Base-by-base conservation (phyloP, 495 filamentous ascomycete species). In the Trichoderma gamsii region DNA sequence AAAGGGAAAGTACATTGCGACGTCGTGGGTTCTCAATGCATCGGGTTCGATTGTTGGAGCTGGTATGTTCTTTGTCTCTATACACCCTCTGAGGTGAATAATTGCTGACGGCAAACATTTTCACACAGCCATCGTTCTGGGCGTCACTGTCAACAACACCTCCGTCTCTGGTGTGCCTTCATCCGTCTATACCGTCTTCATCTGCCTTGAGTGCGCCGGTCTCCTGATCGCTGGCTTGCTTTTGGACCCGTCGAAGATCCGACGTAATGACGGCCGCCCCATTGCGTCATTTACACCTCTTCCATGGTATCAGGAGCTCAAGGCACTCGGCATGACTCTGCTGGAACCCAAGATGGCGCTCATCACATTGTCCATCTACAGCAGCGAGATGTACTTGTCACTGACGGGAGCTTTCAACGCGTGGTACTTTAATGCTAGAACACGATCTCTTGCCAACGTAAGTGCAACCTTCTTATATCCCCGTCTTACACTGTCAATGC, bases 371-470 rank as follows among this genome's bases (percentile, higher is more conserved):
- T 61, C 56, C 56, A 61, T 61, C 56, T 61, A 61, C 25, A 61
- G 56, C 56, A 61, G 56, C 25, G 56, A 61, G 25, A 61, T 61
- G 56, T 61, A 61, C 13, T 21, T 61, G 56, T 61, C 56, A 21
- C 12, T 61, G 56, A 61, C 56, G 25, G 56, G 56, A 61, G 56
- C 56, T 1, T 61, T 61, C 9, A 61, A 61, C 25, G 23, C 56
- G 56, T 61, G 56, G 56, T 61, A 61, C 56, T 61, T 61, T 61
- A 61, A 61, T 25, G 56, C 56, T 25, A 61, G 56, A 61, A 61
- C 56, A 18, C 56, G 56, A 61, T 61, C 56, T 12, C 56, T 61
- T 13, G 56, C 56, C 56, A 61, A 61, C n/a, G 56, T 61, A n/a
- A 61, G 56, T 7, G 3, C 3, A 49, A 16, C 44, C 13, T 49